Base-by-base conservation (phyloP, 768 basidiomycete genomes). In the Phlegmacium glaucopus region DNA sequence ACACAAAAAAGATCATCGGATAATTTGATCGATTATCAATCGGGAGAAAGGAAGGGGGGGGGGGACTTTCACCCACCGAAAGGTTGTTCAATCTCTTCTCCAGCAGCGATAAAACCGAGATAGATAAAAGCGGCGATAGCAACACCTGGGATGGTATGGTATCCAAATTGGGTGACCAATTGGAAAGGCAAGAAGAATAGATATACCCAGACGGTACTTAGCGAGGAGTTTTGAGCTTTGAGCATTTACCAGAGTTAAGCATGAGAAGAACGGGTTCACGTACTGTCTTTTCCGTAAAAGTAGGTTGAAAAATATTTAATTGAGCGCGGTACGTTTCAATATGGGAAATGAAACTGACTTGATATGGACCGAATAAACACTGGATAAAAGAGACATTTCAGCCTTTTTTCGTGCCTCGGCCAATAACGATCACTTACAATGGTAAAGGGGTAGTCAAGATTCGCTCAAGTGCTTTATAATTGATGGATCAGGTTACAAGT, bases 111-210 rank as follows among this genome's bases (percentile, higher is more conserved):
- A 61, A 88, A 85, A 17, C 84, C 85, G n/a, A 88, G 74, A 63
- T 85, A 87, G 45, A 86, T 84, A 64, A 85, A 85, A 0, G 82
- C 68, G 2, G 85, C 83, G 35, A 87, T 73, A 12, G 72, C 71
- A 5, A 84, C 82, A 32, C 83, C 85, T 1, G 81, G 79, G 36
- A 88, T 80, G 4, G 83, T 76, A 58, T 79, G 77, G 72, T 83
- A 87, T 9, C 66, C 70, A 54, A 87, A 82, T 28, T 76, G 74
- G 37, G 68, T 68, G 42, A 83, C 76, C 6, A 87, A 72, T 62
- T 90, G 86, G 75, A 90, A 87, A 1, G 86, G 87, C 1, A 90
- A 70, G 63, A 85, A 82, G 70, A 88, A 85, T 2, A 87, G 74
- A 62, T 87, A 90, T 17, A 84, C 60, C 83, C 81, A 85, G 30